Evolutionary conservation across 164 flowering plant species (phyloP).

Genomic region (Santalum album): DNA sequence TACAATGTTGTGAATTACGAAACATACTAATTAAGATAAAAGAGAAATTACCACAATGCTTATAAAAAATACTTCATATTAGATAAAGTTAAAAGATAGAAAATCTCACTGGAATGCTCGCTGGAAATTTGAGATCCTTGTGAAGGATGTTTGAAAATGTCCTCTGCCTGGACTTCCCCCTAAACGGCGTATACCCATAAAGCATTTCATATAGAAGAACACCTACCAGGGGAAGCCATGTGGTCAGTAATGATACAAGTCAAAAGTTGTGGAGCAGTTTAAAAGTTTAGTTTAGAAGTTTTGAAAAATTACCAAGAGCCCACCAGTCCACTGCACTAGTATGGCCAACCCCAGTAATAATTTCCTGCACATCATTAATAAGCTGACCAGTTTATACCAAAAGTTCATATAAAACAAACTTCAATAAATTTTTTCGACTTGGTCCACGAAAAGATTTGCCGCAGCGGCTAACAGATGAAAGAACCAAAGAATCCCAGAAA

Average conservation of each 20-base stretch:
- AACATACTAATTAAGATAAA: neutral
- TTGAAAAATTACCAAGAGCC: conserved; percentile 80
- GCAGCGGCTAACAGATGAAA: neutral
- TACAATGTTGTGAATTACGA: too few species aligned
- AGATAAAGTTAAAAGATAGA: neutral
- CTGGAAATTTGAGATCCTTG: conserved; percentile 81
- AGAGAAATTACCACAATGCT: neutral
- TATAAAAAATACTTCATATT: neutral
- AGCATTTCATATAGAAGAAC: conserved; percentile 95
- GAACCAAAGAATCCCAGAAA: neutral
- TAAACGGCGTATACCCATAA: conserved; percentile 91
- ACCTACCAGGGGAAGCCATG: conserved; percentile 29
- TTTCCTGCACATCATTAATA: conserved; percentile 52
- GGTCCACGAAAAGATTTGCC: neutral
- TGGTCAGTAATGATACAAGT: conserved; percentile 1
- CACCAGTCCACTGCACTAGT: conserved; percentile 99
- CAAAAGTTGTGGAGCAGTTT: too few species aligned
- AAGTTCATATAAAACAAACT: neutral
- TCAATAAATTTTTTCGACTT: neutral
- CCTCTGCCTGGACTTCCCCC: conserved; percentile 95
- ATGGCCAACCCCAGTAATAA: conserved; percentile 90
- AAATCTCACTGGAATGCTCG: conserved; percentile 44
- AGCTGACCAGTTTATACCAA: conserved; percentile 2
- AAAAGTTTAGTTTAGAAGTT: too few species aligned
- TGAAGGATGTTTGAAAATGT: conserved; percentile 88